Base-by-base conservation (phyloP, 805 yeast species). In the Cyberlindnera japonica region DNA sequence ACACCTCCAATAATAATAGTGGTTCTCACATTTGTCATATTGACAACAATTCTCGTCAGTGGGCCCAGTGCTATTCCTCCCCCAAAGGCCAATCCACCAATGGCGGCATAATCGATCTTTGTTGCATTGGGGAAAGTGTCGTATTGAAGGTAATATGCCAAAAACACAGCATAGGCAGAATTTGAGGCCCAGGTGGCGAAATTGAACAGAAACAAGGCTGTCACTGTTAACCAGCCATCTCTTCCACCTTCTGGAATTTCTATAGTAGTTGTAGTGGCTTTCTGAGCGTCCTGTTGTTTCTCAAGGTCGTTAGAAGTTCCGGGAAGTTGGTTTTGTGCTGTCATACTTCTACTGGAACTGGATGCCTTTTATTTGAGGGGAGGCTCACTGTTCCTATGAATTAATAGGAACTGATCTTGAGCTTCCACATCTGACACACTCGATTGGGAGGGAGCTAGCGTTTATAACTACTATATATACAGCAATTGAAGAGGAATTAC, bases 41-140 rank as follows among this genome's bases (percentile, higher is more conserved):
- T 26, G 9, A 36, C 18, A 8, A 48, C n/a, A 8, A 45, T 9
- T 23, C 47, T 44, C 2, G 72, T 68, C 15, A 79, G 39, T 6
- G 93, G 91, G 30, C 83, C 64, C 33, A 78, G 55, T 46, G 72
- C 62, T 52, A 83, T 77, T 16, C 88, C 83, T n/a, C 57, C 26
- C 12, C 58, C 62, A 41, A 81, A 77, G 0, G 83, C 75, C 5
- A 83, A 53, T 2, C 91, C 90, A 3, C 90, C 88, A 47, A 83
- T 69, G 3, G 77, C 62, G 19, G 87, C 83, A 57, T 71, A 83
- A 43, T 79, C 84, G 28, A 77, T 60, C 41, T 74, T 78, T 1
- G 67, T 50, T 0, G 80, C 81, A 3, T 79, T 81, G 0, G 62
- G 56, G 47, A 78, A 81, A 0, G 67, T 60, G 38, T 71, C 58